Evolutionary conservation across 345 rosid species (phyloP), one percentile per base, ranked within the genome.

Genomic region (Rhizophora mangle): DNA sequence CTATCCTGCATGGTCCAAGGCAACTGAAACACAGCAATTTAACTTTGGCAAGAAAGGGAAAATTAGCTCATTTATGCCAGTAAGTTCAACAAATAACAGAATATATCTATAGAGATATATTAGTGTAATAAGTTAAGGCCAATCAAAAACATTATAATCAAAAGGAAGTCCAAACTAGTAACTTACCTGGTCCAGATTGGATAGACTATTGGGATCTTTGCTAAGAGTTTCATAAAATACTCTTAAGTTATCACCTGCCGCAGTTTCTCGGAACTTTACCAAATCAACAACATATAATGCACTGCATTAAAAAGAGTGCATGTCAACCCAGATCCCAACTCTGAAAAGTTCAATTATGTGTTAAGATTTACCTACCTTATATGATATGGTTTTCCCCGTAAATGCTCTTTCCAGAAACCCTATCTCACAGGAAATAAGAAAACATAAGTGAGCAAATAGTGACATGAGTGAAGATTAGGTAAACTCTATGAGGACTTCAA

Each of bases 381-480:
- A 83, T 96, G 99, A 78, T 92, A 96, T 69, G 98, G 88, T 72
- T 62, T 89, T 69, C 97, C 96, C 21, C 88, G 89, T 70, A 96
- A 81, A 86, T 96, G 99, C 64, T 96, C 99, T 84, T 72, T 96
- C 99, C 99, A 96, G 82, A 96, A 96, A 76, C 99, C 99, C 98
- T 96, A 78, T 69, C 54, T 56, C 52, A 64, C 62, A 46, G 36
- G n/a, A 67, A 65, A 64, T 5, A 49, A 43, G 1, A 49, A 76
- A 61, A 78, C 49, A 66, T 32, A 70, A 57, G 59, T 43, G 63
- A 69, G 62, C 58, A 67, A 37, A 10, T 32, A 57, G 39, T 54
- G 62, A 66, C 21, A 6, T 18, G 27, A 63, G 53, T n/a, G 46
- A 56, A 56, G 6, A 7, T 53, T 34, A 43, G 49, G 18, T 43